Conservation (phyloP, 1,284 basidiomycete genomes). For the Trametes versicolor region DNA sequence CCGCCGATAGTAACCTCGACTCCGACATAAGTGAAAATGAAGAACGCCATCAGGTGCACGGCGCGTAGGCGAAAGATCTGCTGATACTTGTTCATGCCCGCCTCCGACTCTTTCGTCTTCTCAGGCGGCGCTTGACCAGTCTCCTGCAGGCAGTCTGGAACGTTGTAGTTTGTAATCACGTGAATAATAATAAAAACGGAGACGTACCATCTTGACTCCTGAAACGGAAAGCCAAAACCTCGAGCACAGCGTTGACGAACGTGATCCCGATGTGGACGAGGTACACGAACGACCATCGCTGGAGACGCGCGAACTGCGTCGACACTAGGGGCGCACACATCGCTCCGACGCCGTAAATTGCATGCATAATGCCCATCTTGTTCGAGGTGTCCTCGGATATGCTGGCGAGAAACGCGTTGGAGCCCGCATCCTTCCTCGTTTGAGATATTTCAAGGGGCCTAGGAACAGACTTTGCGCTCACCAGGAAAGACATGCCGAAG, state of each 20-base stretch:
- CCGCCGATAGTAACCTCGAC: slow-evolving; percentile 57
- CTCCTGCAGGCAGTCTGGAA: slow-evolving; percentile 47
- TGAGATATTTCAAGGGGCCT: neutral
- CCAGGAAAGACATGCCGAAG: slow-evolving; percentile 66
- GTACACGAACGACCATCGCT: slow-evolving; percentile 72
- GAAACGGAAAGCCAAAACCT: slow-evolving; percentile 61
- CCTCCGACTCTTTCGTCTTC: slow-evolving; percentile 35
- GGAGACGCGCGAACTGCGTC: slow-evolving; percentile 65
- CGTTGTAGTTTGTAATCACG: too few relatives aligned
- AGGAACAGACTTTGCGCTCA: slow-evolving; percentile 32
- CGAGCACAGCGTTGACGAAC: slow-evolving; percentile 51
- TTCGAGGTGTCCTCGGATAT: slow-evolving; percentile 53
- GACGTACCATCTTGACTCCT: slow-evolving; percentile 62
- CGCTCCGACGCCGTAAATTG: slow-evolving; percentile 59
- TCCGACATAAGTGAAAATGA: slow-evolving; percentile 56
- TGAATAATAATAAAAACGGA: too few relatives aligned
- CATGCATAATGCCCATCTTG: slow-evolving; percentile 72
- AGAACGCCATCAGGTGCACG: slow-evolving; percentile 54
- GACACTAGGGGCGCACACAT: slow-evolving; percentile 66
- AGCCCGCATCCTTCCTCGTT: slow-evolving; percentile 51
- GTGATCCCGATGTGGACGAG: slow-evolving; percentile 67
- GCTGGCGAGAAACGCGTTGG: slow-evolving; percentile 60
- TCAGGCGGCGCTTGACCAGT: slow-evolving; percentile 44
- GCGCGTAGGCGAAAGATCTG: slow-evolving; percentile 49
- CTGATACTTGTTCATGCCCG: slow-evolving; percentile 45